These are phyloP conservation scores for Closterium sp. DNA, from an alignment of 139 green algal genomes.

Conservation along the genomic window DNA sequence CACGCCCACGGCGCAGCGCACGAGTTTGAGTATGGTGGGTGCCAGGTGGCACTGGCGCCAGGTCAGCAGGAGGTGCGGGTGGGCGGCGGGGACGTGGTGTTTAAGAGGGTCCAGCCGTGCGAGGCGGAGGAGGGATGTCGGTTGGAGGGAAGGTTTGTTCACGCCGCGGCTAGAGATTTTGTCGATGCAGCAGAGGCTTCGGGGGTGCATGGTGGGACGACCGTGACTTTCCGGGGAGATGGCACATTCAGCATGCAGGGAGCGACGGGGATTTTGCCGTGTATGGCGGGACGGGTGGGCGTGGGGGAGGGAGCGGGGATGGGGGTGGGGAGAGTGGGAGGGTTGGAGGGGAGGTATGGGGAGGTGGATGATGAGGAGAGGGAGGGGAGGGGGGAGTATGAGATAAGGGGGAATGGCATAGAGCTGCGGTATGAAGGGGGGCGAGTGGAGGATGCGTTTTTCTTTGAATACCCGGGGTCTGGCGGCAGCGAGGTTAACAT, in stretches of 20 bases:
- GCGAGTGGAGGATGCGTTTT: conserved; percentile 9
- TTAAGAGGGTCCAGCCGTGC: conserved; percentile 5
- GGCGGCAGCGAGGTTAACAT: not conserved
- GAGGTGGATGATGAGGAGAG: not conserved
- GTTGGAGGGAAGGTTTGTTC: conserved; percentile 6
- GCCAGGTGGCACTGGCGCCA: conserved; percentile 9
- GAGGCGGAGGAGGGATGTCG: conserved; percentile 1
- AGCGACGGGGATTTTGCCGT: not conserved
- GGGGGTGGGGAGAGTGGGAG: not conserved
- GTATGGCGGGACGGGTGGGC: not conserved
- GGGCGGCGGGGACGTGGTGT: not conserved
- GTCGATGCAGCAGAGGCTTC: not conserved
- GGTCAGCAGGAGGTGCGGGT: conserved; percentile 4
- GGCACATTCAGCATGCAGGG: conserved; percentile 10
- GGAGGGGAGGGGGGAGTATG: not conserved
- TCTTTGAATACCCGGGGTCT: conserved; percentile 5
- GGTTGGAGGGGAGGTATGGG: not conserved
- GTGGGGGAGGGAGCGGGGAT: not conserved
- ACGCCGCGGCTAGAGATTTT: not conserved
- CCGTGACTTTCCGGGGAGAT: conserved; percentile 1
- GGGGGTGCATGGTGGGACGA: not conserved
- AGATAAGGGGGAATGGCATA: conserved; percentile 19
- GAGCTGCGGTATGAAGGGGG: conserved; percentile 10
- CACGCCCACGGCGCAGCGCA: not conserved
- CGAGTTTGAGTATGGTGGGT: conserved; percentile 18